Base-by-base conservation (phyloP, 257 asterid species). In the Nicotiana obtusifolia region DNA sequence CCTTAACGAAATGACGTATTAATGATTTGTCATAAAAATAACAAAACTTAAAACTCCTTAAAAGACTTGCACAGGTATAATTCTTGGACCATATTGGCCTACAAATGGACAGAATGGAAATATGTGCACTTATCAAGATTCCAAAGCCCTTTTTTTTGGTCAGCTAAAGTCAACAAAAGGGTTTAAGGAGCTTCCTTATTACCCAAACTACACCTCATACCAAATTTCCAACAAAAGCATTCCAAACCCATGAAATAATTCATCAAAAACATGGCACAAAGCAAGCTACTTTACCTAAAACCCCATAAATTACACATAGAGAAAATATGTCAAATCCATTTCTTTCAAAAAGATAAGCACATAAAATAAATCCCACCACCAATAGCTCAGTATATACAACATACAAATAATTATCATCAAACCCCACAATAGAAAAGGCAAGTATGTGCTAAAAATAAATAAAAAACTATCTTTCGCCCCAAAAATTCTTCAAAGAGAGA, bases 241-340 rank as follows among this genome's bases (percentile, higher is more conserved):
- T 79, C 82, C 82, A 79, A 79, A 79, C 54, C 82, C 57, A 37
- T 13, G 60, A 79, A 37, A 17, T 64, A 61, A 79, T 61, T 79
- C 75, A 79, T 79, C 71, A 78, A 47, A 35, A 14, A 20, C 73
- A 60, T 11, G 1, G 13, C 60, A 79, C 5, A 37, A 79, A 61
- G 35, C 61, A 47, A 59, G 75, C 56, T 61, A 61, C 75, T 61
- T 64, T 59, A 61, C 75, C 41, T 4, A 33, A 79, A 79, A 22
- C 37, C 75, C 44, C 28, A 52, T 75, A 49, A 75, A 24, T 71
- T 52, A 44, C 78, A 44, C 78, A 71, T 44, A 44, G 3, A 71
- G 33, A 44, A 71, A 20, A 71, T 44, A 44, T 15, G 1, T 71
- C 60, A n/a, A 14, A 73, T 22, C 56, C 37, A 41, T 20, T 41